Evolutionary conservation across 331 rosid genomes (phyloP).

Genomic region (Spiraea crenata): DNA sequence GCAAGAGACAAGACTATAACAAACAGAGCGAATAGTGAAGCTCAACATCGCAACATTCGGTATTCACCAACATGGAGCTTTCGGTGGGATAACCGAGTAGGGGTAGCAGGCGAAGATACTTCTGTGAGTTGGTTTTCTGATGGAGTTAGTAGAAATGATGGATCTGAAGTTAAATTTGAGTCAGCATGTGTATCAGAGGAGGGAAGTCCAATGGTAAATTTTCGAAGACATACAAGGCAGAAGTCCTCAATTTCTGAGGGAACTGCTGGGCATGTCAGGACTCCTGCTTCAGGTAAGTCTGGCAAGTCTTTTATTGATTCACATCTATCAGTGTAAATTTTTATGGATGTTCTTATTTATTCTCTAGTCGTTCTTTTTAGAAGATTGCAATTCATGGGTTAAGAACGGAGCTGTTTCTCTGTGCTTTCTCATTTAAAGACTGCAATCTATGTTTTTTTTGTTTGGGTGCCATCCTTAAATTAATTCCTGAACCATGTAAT

Average conservation of each 20-base stretch:
- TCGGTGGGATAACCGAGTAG: conserved; percentile 89
- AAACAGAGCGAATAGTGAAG: conserved; percentile 57
- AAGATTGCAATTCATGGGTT: not conserved
- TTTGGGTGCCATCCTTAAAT: not conserved
- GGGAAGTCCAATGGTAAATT: conserved; percentile 64
- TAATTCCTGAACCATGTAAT: not conserved
- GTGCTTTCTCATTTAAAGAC: not conserved
- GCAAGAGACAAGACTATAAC: conserved; percentile 65
- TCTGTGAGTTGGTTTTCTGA: conserved; percentile 73
- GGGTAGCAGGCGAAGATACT: conserved; percentile 88
- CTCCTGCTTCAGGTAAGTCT: conserved; percentile 63
- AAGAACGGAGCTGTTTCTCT: not conserved
- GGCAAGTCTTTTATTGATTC: conserved; percentile 2
- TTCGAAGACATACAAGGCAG: conserved; percentile 35
- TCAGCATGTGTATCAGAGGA: conserved; percentile 55
- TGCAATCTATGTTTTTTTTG: not conserved
- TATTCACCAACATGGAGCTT: conserved; percentile 90
- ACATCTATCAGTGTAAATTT: not conserved
- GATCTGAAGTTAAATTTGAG: conserved; percentile 64
- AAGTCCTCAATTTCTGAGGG: conserved; percentile 55
- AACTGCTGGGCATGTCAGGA: conserved; percentile 38
- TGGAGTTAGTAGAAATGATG: conserved; percentile 52
- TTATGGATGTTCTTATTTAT: not conserved
- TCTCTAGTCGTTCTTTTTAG: not conserved
- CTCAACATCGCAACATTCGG: conserved; percentile 55